Evolutionary conservation across 225 moss, liverwort and hornwort species (phyloP).

Genomic region (Bryoerythrophyllum caledonicum): DNA sequence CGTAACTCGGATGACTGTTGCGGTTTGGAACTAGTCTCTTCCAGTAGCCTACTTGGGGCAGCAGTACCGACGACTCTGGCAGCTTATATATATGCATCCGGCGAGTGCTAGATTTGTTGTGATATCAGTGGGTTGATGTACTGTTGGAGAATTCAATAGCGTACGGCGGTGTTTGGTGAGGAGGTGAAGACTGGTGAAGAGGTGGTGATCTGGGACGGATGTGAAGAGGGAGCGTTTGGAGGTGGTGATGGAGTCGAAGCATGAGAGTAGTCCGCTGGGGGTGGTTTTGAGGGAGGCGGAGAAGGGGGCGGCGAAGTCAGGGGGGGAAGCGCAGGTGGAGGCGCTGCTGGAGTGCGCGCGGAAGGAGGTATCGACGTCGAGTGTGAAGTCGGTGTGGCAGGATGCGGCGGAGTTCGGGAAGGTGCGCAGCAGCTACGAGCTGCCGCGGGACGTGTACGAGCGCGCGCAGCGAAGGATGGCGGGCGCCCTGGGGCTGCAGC

Average conservation of each 20-base stretch:
- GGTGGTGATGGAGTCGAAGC: conserved; percentile 19
- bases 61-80: neutral
- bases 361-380: conserved; percentile 22
- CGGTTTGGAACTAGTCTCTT: neutral
- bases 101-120: neutral
- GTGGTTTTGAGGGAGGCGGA: conserved; percentile 37
- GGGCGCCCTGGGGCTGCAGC: conserved; percentile 8
- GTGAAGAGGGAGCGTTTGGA: neutral
- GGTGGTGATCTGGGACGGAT: neutral
- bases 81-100: neutral
- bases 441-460: conserved; percentile 12
- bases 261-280: conserved; percentile 22
- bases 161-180: neutral
- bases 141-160: neutral
- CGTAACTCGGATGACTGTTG: neutral
- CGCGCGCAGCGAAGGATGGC: conserved; percentile 23
- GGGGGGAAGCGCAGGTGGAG: conserved; percentile 23
- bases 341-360: conserved; percentile 21
- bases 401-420: conserved; percentile 30
- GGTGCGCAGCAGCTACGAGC: neutral
- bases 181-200: neutral
- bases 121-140: neutral
- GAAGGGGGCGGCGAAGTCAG: conserved; percentile 28
- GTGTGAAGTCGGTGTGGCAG: conserved; percentile 17
- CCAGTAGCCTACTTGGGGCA: neutral